Evolutionary conservation across 73 alveolate genomes (phyloP), one percentile per base, ranked within the genome.

Genomic region (Halteria grandinella): DNA sequence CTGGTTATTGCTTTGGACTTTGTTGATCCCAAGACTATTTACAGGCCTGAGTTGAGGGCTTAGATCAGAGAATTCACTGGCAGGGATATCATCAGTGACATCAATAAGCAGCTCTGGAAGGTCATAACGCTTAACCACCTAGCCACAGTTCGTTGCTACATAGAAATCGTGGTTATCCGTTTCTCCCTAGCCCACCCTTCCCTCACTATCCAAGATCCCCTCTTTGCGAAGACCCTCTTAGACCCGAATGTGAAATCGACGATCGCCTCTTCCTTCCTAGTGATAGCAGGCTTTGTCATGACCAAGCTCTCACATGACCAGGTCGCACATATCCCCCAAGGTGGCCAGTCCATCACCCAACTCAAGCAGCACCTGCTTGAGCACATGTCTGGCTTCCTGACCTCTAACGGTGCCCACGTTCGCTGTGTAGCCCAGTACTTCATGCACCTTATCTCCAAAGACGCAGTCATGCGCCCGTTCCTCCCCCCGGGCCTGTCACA

Each of bases 91-190:
- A 40, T 79, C 23, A 32, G 23, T 8, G 79, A 29, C 10, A 51
- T 58, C 63, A 75, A 69, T 40, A 44, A 71, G 53, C 29, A 31
- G 23, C 28, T 66, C 47, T 58, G 83, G 81, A 54, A 27, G 71
- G 25, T 71, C 11, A 47, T 81, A 5, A 48, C 55, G 36, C 34
- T 39, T 44, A 50, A 58, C 55, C 64, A 69, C 69, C 32, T 64
- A 8, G 27, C 69, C 2, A n/a, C 73, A 14, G 77, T 72, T 0
- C 40, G 91, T 0, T 55, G 71, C 41, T 81, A 71, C 70, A 52
- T 81, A 3, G 91, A 81, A 39, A 55, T 73, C 29, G 66, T 81
- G 32, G 43, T 64, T 5, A 70, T 79, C 29, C 40, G 34, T n/a
- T 69, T 79, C 64, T 43, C 62, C 52, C 69, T 69, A 45, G 34